phyloP scores from a whole-genome alignment of 352 stramenopile species.

The Pythium plurisporium region DNA sequence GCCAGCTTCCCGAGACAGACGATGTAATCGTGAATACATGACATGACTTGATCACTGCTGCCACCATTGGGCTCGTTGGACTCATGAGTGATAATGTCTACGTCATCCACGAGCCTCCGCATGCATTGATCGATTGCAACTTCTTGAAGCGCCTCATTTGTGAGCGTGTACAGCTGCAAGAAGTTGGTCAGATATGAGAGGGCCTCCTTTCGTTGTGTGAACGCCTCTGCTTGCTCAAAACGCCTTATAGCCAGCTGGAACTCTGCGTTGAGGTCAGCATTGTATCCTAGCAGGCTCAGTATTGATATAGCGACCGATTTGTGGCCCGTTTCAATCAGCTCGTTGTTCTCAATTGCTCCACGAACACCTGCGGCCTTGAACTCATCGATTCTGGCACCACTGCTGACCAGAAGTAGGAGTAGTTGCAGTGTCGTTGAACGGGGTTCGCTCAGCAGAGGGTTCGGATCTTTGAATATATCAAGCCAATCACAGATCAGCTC shows the following conservation, averaged over 20 bases:
- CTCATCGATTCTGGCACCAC: slow-evolving; percentile 42
- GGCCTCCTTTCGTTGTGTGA: slow-evolving; percentile 27
- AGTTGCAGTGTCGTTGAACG: slow-evolving; percentile 48
- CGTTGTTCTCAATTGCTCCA: slow-evolving; percentile 53
- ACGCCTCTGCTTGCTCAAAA: slow-evolving; percentile 25
- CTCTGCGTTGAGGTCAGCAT: slow-evolving; percentile 60
- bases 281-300: slow-evolving; percentile 64
- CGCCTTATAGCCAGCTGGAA: slow-evolving; percentile 42
- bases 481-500: slow-evolving; percentile 36
- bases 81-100: slow-evolving; percentile 3
- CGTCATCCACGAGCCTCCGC: slow-evolving; percentile 31
- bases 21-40: slow-evolving; percentile 24
- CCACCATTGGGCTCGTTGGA: slow-evolving; percentile 12
- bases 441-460: slow-evolving; percentile 18
- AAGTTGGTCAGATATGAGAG: slow-evolving; percentile 63
- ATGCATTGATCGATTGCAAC: slow-evolving; percentile 52
- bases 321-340: slow-evolving; percentile 38
- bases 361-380: slow-evolving; percentile 51
- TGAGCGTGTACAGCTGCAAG: slow-evolving; percentile 54
- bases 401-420: slow-evolving; percentile 51
- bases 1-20: slow-evolving; percentile 37
- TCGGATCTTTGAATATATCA: slow-evolving; percentile 29
- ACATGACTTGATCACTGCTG: not conserved
- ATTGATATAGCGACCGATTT: slow-evolving; percentile 60
- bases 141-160: slow-evolving; percentile 40